phyloP scores from a whole-genome alignment of 2,329 filamentous ascomycete species.

The Phyllosticta citrichinensis region DNA sequence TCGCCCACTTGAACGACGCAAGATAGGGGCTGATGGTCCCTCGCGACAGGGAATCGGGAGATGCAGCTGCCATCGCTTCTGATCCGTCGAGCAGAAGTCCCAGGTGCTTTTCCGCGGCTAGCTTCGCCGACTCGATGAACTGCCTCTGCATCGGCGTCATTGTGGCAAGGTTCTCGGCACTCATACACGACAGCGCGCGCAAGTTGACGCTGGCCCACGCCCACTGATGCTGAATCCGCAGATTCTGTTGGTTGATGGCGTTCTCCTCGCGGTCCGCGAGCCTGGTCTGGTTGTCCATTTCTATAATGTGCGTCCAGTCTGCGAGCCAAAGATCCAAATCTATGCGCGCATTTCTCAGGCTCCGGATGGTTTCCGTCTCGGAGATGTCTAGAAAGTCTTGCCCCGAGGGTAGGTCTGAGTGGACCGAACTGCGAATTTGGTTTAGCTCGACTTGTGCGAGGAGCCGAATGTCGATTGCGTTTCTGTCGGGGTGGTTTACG shows the following conservation, averaged over 20 bases:
- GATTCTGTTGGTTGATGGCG: conserved; percentile 34
- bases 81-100: conserved; percentile 32
- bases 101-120: conserved; percentile 42
- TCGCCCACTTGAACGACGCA: conserved; percentile 42
- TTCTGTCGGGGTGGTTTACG: conserved; percentile 34
- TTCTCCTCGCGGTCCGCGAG: conserved; percentile 17
- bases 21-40: conserved; percentile 30
- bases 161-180: conserved; percentile 41
- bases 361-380: conserved; percentile 18
- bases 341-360: conserved; percentile 36
- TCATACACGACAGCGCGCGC: conserved; percentile 40
- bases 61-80: conserved; percentile 7
- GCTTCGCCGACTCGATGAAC: conserved; percentile 42
- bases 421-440: conserved; percentile 26
- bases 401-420: conserved; percentile 13
- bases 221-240: conserved; percentile 45
- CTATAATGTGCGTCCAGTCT: conserved; percentile 24
- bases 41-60: not conserved
- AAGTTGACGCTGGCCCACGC: conserved; percentile 43
- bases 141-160: conserved; percentile 41
- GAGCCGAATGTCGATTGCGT: conserved; percentile 40
- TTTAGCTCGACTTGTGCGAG: conserved; percentile 45
- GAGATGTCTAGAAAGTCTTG: conserved; percentile 11
- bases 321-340: conserved; percentile 43
- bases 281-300: conserved; percentile 3